These are phyloP conservation scores for Smittium mucronatum DNA, from an alignment of 371 early-diverging fungal genomes.

Conservation along the genomic window DNA sequence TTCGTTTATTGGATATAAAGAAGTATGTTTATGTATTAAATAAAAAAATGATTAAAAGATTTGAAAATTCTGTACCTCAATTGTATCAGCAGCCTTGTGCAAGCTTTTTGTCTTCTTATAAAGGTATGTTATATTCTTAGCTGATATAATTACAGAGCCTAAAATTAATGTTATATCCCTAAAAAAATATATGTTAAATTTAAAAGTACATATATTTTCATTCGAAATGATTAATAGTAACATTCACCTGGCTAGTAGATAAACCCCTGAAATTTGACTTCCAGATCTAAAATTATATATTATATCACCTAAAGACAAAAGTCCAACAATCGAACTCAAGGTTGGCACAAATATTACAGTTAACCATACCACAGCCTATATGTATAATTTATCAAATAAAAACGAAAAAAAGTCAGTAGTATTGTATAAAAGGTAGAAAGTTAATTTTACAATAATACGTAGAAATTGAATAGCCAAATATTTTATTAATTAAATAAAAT, in stretches of 20 bases:
- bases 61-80: not conserved
- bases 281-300: not conserved
- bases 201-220: not conserved
- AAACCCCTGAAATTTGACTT: not conserved
- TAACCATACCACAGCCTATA: conserved; percentile 4
- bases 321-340: not conserved
- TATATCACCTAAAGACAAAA: not conserved
- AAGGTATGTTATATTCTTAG: not conserved
- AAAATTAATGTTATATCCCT: not conserved
- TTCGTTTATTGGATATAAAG: too few species aligned
- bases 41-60: not conserved
- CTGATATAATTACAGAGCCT: not conserved
- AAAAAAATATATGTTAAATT: not conserved
- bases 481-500: not conserved
- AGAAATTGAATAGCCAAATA: not conserved
- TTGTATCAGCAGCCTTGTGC: not conserved
- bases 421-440: too few species aligned
- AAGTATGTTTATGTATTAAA: not conserved
- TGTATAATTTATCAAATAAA: too few species aligned
- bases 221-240: not conserved
- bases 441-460: too few species aligned
- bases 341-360: conserved; percentile 7
- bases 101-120: not conserved
- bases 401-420: too few species aligned
- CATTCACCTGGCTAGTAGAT: not conserved